Evolutionary conservation across 495 filamentous ascomycete species (phyloP).

Genomic region (Annulohypoxylon nitens): DNA sequence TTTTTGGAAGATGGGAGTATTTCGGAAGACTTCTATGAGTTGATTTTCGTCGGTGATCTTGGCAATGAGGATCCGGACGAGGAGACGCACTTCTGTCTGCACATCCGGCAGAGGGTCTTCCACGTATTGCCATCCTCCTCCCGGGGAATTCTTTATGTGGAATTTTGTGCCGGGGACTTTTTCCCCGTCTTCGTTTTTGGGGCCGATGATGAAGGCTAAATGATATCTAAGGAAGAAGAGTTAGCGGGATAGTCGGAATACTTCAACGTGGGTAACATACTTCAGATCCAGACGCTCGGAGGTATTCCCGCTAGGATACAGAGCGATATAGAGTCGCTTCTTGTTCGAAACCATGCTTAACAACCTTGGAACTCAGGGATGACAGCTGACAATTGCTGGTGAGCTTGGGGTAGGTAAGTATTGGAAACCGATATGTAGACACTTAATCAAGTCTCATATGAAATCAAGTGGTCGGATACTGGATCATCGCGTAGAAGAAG

Average conservation of each 20-base stretch:
- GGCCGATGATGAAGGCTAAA: slow-evolving; percentile 54
- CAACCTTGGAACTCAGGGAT: neutral
- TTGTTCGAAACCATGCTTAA: slow-evolving; percentile 48
- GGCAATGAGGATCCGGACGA: slow-evolving; percentile 61
- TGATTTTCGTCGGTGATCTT: slow-evolving; percentile 56
- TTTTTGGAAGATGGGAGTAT: slow-evolving; percentile 51
- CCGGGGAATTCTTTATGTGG: slow-evolving; percentile 51
- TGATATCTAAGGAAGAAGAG: slow-evolving; percentile 14
- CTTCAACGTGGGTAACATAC: slow-evolving; percentile 4
- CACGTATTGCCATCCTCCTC: slow-evolving; percentile 52
- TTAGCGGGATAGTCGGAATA: neutral
- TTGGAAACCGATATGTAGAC: neutral
- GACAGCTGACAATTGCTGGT: neutral
- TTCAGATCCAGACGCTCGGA: slow-evolving; percentile 1
- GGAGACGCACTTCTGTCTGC: slow-evolving; percentile 51
- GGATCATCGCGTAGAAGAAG: too few species aligned
- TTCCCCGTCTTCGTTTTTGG: slow-evolving; percentile 50
- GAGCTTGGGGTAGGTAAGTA: neutral
- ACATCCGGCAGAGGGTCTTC: slow-evolving; percentile 46
- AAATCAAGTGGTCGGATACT: too few species aligned
- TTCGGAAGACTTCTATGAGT: slow-evolving; percentile 51
- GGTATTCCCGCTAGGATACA: slow-evolving; percentile 49
- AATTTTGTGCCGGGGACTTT: slow-evolving; percentile 48
- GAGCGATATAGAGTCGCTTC: slow-evolving; percentile 55
- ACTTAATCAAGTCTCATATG: neutral